Base-by-base conservation (phyloP, 2,329 filamentous ascomycete species). In the Alternaria tenuissima region DNA sequence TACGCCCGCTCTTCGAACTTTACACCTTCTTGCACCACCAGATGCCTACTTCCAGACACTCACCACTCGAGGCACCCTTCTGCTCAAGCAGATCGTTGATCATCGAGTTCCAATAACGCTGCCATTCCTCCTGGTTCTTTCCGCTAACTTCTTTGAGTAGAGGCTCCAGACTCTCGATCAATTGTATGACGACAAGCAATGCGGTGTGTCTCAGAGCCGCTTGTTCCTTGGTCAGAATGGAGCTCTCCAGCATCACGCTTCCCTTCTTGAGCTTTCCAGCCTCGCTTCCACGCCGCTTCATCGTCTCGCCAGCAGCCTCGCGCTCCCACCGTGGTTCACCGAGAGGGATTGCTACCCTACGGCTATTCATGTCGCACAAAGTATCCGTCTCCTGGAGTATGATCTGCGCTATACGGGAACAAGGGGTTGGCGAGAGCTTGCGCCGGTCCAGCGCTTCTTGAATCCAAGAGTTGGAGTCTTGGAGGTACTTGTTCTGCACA, bases 81-180 rank as follows among this genome's bases (percentile, higher is more conserved):
- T 94, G 90, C 76, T 90, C 88, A 73, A 96, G 85, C 72, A 97
- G 79, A 78, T 95, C 91, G 47, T 87, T 87, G 85, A 93, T 94
- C 90, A 97, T 92, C 78, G 90, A 92, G 41, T 89, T 88, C 80
- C 91, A 88, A 94, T 94, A 97, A 42, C 88, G 84, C 76, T 96
- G 91, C 93, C 93, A 97, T 80, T 97, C 94, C 68, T 96, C 93
- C 73, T 91, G 88, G 71, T 90, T 92, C 83, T 96, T 96, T 14
- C 90, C 91, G 72, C 91, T 96, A 46, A 88, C 88, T 71, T 96
- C 91, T 69, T 91, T 87, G 68, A 97, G 81, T 59, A 95, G 81
- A 5, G 92, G 92, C 78, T 97, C 94, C 70, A 97, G 81, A 64
- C 90, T 90, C 75, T 95, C 92, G 55, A 96, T 92, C 84, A 93